Percentiles rank a stretch among this genome's conserved stretches.
Conservation (phyloP, 148 eudicot species). For the Agrostemma githago region DNA sequence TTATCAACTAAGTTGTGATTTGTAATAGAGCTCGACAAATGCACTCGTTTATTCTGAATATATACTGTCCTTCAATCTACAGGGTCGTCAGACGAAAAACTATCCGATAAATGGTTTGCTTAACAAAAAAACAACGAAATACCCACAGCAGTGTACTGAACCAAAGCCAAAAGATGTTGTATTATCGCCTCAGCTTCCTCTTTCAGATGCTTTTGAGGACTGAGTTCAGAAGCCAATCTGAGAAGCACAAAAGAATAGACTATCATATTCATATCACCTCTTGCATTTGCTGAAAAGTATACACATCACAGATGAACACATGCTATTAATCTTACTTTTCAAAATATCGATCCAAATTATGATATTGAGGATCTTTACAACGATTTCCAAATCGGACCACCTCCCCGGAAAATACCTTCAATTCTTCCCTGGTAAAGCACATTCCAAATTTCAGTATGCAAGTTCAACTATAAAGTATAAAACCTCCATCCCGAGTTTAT, state of each 20-base stretch:
- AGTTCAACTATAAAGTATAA: not conserved
- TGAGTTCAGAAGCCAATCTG: slow-evolving; percentile 63
- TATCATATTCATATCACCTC: not conserved
- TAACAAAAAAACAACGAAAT: slow-evolving; percentile 11
- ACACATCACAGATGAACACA: not conserved
- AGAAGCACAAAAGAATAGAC: slow-evolving; percentile 1
- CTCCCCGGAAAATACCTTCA: slow-evolving; percentile 83
- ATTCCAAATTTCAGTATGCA: slow-evolving; percentile 1
- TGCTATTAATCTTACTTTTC: slow-evolving; percentile 55
- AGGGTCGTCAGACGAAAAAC: not conserved
- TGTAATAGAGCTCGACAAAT: too few relatives aligned
- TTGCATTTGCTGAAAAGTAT: slow-evolving; percentile 5
- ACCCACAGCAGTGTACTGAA: slow-evolving; percentile 95
- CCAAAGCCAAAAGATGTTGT: slow-evolving; percentile 62
- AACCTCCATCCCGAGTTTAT: not conserved
- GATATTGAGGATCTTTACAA: slow-evolving; percentile 99
- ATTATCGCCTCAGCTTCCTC: slow-evolving; percentile 75
- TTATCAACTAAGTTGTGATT: too few relatives aligned
- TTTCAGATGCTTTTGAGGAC: slow-evolving; percentile 67
- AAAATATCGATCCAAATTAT: slow-evolving; percentile 92
- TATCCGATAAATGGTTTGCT: not conserved
- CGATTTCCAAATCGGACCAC: slow-evolving; percentile 97
- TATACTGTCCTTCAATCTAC: too few relatives aligned
- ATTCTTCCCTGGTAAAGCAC: slow-evolving; percentile 64
- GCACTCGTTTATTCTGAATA: too few relatives aligned